Evolutionary conservation across 768 basidiomycete genomes (phyloP), one percentile per base, ranked within the genome.

Genomic region (Panellus pusillus): DNA sequence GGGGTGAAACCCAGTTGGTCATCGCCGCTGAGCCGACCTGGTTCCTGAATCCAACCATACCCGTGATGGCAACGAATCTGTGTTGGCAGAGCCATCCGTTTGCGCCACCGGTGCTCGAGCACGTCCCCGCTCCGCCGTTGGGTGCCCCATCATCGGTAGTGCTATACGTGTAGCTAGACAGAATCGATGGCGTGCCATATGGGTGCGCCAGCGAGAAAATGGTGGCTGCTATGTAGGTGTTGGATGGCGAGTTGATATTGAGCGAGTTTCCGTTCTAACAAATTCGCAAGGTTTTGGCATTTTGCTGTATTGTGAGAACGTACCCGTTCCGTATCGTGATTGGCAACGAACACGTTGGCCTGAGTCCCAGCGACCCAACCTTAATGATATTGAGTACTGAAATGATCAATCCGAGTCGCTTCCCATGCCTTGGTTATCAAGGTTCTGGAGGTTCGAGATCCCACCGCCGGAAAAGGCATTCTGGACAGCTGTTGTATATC

Each of bases 11-110:
- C 83, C 84, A 87, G 60, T 84, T 74, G 1, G 68, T 77, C 5
- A 88, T 58, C 1, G 74, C 64, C 2, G 79, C 72, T 2, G 70
- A 62, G 4, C 83, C 83, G 9, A 84, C 84, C 29, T 73, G 72
- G 59, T 86, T 83, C 31, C 78, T 73, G 72, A 86, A 86, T 2
- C 80, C 82, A n/a, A 77, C 76, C 83, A 86, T 84, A 5, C 84
- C 84, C 2, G 73, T 67, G 38, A 86, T 70, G 5, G 83, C 76
- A 4, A 73, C 61, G 71, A 75, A 83, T 5, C 85, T 80, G 58
- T 87, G 85, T 61, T 87, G 84, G 63, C 84, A 86, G 32, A 81
- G 68, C 83, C 83, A 86, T 1, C 83, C 82, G n/a, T 73, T 74
- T n/a, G 71, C 65, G 3, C 82, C 84, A 9, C 74, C 76, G 15